Conservation (phyloP, 805 yeast species). For the Lipomyces yamanashiensis region DNA sequence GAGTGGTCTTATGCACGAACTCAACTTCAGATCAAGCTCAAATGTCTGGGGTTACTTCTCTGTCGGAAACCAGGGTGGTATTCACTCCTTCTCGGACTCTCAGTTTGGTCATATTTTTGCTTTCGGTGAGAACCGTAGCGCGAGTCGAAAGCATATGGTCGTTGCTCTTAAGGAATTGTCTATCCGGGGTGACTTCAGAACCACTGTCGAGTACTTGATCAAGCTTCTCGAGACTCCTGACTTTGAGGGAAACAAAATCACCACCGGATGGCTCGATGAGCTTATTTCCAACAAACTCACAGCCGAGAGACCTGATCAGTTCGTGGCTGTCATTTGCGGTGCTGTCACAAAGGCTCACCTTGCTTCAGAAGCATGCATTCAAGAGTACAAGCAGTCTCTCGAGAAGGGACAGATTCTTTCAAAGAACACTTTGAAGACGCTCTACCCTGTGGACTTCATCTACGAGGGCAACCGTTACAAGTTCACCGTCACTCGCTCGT, state of each 20-base stretch:
- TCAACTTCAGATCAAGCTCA: slow-evolving; percentile 94
- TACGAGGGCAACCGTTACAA: slow-evolving; percentile 92
- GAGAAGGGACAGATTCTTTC: slow-evolving; percentile 96
- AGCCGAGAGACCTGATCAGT: slow-evolving; percentile 94
- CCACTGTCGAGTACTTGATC: slow-evolving; percentile 96
- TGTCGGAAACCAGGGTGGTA: slow-evolving; percentile 93
- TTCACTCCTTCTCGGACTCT: slow-evolving; percentile 96
- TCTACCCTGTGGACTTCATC: slow-evolving; percentile 91
- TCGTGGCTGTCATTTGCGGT: slow-evolving; percentile 92
- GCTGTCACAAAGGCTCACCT: slow-evolving; percentile 95
- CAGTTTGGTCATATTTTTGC: slow-evolving; percentile 99
- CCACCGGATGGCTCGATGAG: slow-evolving; percentile 99
- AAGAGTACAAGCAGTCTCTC: slow-evolving; percentile 72
- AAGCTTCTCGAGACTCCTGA: slow-evolving; percentile 95
- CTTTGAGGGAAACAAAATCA: slow-evolving; percentile 93
- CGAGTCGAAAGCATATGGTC: slow-evolving; percentile 98
- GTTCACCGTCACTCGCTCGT: slow-evolving; percentile 93
- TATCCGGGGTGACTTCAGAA: slow-evolving; percentile 97
- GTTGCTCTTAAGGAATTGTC: slow-evolving; percentile 96
- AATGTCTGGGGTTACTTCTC: slow-evolving; percentile 99
- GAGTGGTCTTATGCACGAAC: slow-evolving; percentile 94
- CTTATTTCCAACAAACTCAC: slow-evolving; percentile 90
- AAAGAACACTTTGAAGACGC: slow-evolving; percentile 77
- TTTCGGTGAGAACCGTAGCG: slow-evolving; percentile 97
- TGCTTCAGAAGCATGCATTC: slow-evolving; percentile 69